Percentiles rank a stretch among this genome's conserved stretches.
Evolutionary conservation across 352 stramenopile genomes (phyloP).

Genomic region (Aphanomyces invadans): DNA sequence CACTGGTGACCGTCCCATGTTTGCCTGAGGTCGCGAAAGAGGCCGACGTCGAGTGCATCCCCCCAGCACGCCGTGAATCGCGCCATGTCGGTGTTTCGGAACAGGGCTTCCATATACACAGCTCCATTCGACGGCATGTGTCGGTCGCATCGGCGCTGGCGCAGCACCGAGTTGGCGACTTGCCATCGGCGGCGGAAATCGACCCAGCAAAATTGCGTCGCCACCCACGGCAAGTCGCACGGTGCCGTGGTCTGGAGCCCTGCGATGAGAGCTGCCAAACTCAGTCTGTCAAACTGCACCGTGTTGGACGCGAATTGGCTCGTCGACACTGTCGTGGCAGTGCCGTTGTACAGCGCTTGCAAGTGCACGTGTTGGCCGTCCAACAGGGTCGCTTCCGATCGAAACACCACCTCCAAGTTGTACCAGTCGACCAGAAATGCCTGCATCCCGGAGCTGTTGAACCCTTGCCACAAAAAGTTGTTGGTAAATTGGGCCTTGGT

Average conservation of each 20-base stretch:
- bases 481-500: no score
- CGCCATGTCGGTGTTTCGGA: neutral
- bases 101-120: neutral
- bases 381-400: no score
- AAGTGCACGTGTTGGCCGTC: no score
- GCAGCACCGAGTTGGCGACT: neutral
- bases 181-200: neutral
- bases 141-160: neutral
- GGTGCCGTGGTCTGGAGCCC: neutral
- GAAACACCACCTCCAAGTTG: no score
- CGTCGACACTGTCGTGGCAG: neutral
- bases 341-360: neutral
- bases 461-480: no score
- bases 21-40: neutral
- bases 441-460: no score
- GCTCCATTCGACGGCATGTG: neutral
- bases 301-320: neutral
- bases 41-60: neutral
- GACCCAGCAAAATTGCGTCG: conserved; percentile 16
- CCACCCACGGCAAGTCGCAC: conserved; percentile 13
- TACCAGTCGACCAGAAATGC: no score
- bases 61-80: neutral
- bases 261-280: neutral
- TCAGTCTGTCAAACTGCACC: neutral
- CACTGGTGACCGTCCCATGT: neutral